These are phyloP conservation scores for Plasmodium relictum DNA, from an alignment of 169 alveolate species.

Conservation along the genomic window DNA sequence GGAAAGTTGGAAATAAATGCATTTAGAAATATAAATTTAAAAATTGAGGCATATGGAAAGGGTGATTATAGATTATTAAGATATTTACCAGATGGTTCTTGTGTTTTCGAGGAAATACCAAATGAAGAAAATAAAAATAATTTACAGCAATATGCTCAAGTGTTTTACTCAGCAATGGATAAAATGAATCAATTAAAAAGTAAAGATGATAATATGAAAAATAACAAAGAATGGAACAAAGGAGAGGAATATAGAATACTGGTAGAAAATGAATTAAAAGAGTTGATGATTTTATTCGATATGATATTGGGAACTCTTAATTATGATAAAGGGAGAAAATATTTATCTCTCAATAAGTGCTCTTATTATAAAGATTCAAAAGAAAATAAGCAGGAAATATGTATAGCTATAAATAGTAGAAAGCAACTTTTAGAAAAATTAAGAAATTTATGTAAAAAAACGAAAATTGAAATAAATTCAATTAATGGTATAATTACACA, in stretches of 20 bases:
- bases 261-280: conserved; percentile 68
- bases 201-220: conserved; percentile 11
- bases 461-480: conserved; percentile 29
- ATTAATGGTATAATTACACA: conserved; percentile 70
- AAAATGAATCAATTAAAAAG: conserved; percentile 14
- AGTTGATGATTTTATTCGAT: conserved; percentile 68
- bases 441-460: conserved; percentile 42
- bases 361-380: conserved; percentile 43
- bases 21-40: conserved; percentile 30
- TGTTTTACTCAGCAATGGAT: conserved; percentile 49
- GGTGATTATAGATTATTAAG: conserved; percentile 83
- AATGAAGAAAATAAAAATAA: conserved; percentile 61
- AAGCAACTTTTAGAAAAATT: conserved; percentile 31
- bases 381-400: conserved; percentile 59
- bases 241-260: conserved; percentile 58
- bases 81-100: conserved; percentile 80
- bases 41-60: conserved; percentile 82
- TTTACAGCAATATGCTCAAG: conserved; percentile 72
- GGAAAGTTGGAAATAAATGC: conserved; percentile 7
- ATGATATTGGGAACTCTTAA: conserved; percentile 61
- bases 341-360: conserved; percentile 54
- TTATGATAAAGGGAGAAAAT: conserved; percentile 68
- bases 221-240: conserved; percentile 60
- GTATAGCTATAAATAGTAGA: conserved; percentile 53
- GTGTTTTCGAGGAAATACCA: conserved; percentile 70